phyloP scores from a whole-genome alignment of 2,329 filamentous ascomycete genomes.

The Penicillium sp. region DNA sequence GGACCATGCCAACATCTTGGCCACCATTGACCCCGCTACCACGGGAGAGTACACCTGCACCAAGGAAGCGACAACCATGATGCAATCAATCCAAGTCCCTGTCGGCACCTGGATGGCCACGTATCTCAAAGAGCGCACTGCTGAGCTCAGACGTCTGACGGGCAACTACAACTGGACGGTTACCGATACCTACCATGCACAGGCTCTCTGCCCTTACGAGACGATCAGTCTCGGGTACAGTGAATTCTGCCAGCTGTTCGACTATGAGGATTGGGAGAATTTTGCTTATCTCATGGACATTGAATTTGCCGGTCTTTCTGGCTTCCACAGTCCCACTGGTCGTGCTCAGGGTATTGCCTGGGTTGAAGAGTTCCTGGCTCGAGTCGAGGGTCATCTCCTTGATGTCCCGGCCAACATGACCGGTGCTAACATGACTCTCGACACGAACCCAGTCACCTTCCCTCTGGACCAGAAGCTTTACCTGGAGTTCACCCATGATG shows the following conservation, averaged over 20 bases:
- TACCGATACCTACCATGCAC: constrained; percentile 67
- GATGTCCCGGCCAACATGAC: constrained; percentile 27
- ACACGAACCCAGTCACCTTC: constrained; percentile 67
- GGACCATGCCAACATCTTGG: constrained; percentile 71
- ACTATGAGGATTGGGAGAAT: constrained; percentile 71
- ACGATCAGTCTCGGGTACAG: constrained; percentile 77
- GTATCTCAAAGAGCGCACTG: constrained; percentile 68
- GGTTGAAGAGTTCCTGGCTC: constrained; percentile 72
- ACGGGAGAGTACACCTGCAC: constrained; percentile 69
- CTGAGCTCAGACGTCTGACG: constrained; percentile 61
- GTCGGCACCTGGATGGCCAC: constrained; percentile 62
- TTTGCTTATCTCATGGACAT: constrained; percentile 75
- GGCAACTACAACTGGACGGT: constrained; percentile 66
- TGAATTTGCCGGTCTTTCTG: constrained; percentile 63
- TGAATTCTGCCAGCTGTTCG: constrained; percentile 74
- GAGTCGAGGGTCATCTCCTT: constrained; percentile 52
- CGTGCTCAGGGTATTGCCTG: constrained; percentile 74
- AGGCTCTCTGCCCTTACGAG: constrained; percentile 76
- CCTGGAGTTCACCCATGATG: constrained; percentile 79
- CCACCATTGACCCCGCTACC: constrained; percentile 69
- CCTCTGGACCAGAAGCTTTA: constrained; percentile 74
- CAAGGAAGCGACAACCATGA: constrained; percentile 56
- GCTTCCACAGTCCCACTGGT: constrained; percentile 67
- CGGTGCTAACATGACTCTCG: constrained; percentile 53
- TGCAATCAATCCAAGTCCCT: constrained; percentile 13